Conservation (phyloP, 2,329 filamentous ascomycete genomes). For the Septoria linicola region DNA sequence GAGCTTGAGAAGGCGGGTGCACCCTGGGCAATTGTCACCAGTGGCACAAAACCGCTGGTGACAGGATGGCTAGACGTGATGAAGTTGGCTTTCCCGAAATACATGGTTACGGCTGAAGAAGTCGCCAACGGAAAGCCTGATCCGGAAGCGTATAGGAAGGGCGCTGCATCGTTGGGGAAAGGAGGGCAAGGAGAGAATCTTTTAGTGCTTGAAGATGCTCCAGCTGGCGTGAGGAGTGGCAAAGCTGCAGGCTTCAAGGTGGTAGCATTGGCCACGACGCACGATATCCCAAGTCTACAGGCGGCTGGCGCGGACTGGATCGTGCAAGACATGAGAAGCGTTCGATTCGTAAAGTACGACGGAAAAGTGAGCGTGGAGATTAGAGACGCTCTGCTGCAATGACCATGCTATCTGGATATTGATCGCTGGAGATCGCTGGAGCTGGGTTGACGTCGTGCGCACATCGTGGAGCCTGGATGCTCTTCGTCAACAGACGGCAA, state of each 20-base stretch:
- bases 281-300: constrained; percentile 68
- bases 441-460: too few species aligned
- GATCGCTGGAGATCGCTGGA: too few species aligned
- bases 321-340: constrained; percentile 72
- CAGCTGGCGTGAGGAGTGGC: constrained; percentile 77
- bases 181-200: constrained; percentile 42
- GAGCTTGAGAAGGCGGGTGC: constrained; percentile 45
- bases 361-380: constrained; percentile 65
- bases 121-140: constrained; percentile 52
- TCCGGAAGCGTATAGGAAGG: constrained; percentile 50
- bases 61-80: constrained; percentile 52
- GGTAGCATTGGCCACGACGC: constrained; percentile 80
- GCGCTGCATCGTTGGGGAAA: constrained; percentile 44
- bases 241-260: constrained; percentile 85
- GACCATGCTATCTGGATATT: too few species aligned
- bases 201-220: constrained; percentile 85
- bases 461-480: too few species aligned
- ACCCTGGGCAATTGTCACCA: constrained; percentile 78
- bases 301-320: constrained; percentile 85
- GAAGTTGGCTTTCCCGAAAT: constrained; percentile 47
- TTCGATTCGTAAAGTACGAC: constrained; percentile 59
- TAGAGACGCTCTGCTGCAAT: constrained; percentile 55
- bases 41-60: constrained; percentile 50
- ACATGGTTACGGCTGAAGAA: constrained; percentile 52
- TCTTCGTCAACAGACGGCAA: too few species aligned